These are phyloP conservation scores for Trebouxia sp. DNA, from an alignment of 139 green algal species.

Conservation along the genomic window DNA sequence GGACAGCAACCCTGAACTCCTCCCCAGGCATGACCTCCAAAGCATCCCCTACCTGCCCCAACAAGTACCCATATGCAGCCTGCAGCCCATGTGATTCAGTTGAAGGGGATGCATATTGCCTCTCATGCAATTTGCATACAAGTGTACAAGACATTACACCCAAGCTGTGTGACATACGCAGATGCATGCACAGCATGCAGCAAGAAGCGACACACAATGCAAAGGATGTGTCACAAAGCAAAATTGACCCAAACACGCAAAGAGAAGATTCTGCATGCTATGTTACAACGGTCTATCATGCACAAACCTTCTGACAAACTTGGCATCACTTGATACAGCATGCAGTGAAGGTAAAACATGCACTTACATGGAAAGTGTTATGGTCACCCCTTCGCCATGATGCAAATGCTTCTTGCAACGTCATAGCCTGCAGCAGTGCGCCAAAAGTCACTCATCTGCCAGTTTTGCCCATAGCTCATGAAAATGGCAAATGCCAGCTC, in stretches of 20 bases:
- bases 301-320: not conserved
- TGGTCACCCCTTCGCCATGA: not conserved
- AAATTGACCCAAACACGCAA: too few species aligned
- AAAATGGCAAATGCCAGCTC: not conserved
- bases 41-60: constrained; percentile 43
- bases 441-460: not conserved
- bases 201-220: not conserved
- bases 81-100: constrained; percentile 42
- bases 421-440: constrained; percentile 12
- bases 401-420: not conserved
- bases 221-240: not conserved
- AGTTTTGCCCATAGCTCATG: not conserved
- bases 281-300: too few species aligned
- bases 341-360: too few species aligned
- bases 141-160: constrained; percentile 32
- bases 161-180: constrained; percentile 32
- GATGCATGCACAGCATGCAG: not conserved
- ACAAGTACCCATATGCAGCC: constrained; percentile 57
- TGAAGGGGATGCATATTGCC: too few species aligned
- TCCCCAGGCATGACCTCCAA: constrained; percentile 51
- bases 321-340: not conserved
- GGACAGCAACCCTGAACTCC: constrained; percentile 64
- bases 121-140: constrained; percentile 31
- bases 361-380: not conserved
- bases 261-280: too few species aligned